phyloP scores from a whole-genome alignment of 2,329 filamentous ascomycete species.

The Cladorrhinum sp. region DNA sequence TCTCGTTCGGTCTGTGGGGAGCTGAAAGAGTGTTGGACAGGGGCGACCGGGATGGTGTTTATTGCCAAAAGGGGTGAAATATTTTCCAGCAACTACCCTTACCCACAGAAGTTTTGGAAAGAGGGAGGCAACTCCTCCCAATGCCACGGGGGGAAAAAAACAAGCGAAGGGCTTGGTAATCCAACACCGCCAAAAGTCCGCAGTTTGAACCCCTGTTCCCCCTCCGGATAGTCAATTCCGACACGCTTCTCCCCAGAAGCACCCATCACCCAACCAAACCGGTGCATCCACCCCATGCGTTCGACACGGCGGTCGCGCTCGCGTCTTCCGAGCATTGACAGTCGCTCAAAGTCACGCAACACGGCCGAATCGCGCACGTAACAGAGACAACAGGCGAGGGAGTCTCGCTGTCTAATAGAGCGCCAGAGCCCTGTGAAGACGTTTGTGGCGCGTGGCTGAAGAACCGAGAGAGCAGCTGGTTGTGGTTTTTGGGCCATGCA shows the following conservation, averaged over 20 bases:
- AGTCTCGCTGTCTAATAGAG: background rate
- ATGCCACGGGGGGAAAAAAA: too few relatives aligned
- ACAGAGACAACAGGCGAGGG: slow-evolving; percentile 1
- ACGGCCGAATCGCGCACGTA: slow-evolving; percentile 14
- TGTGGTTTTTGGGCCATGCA: slow-evolving; percentile 1
- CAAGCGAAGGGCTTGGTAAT: too few relatives aligned
- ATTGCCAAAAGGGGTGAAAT: too few relatives aligned
- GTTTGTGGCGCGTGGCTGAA: background rate
- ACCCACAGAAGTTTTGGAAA: too few relatives aligned
- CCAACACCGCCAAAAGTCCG: background rate
- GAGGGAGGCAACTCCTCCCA: too few relatives aligned
- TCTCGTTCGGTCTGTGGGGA: too few relatives aligned
- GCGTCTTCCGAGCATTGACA: slow-evolving; percentile 7
- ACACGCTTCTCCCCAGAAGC: background rate
- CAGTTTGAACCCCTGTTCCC: background rate
- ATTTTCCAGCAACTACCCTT: too few relatives aligned
- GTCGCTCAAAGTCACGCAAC: slow-evolving; percentile 13
- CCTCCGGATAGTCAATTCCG: slow-evolving; percentile 1
- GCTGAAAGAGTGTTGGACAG: too few relatives aligned
- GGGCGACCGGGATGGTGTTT: too few relatives aligned
- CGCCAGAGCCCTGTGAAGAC: slow-evolving; percentile 6
- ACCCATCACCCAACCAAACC: slow-evolving; percentile 10
- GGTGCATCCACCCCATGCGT: slow-evolving; percentile 7
- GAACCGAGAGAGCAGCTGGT: background rate
- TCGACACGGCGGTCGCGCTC: slow-evolving; percentile 7